Evolutionary conservation across 2,329 filamentous ascomycete species (phyloP).

Genomic region (Paradendryphiella salina): DNA sequence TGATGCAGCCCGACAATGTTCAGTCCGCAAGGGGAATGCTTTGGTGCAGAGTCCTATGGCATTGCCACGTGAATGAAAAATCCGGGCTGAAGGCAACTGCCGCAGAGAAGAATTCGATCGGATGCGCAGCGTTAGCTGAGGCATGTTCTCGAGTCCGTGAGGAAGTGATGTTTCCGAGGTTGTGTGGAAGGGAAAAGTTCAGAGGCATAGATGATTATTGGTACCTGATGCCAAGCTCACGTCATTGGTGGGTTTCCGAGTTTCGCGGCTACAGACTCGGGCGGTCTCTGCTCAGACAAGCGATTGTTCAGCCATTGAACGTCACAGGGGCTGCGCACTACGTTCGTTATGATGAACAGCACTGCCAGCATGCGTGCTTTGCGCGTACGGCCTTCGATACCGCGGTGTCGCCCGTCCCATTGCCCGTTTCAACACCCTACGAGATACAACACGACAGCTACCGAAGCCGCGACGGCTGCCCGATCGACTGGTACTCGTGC

Average conservation of each 20-base stretch:
- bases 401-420: conserved; percentile 20
- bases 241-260: conserved; percentile 9
- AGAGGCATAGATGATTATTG: too few relatives aligned
- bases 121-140: too few relatives aligned
- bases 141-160: too few relatives aligned
- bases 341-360: conserved; percentile 30
- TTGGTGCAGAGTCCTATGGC: too few relatives aligned
- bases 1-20: too few relatives aligned
- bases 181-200: too few relatives aligned
- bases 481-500: conserved; percentile 50
- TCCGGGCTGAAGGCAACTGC: too few relatives aligned
- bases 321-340: conserved; percentile 23
- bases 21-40: too few relatives aligned
- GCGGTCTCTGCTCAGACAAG: conserved; percentile 6
- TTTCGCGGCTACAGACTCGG: conserved; percentile 1
- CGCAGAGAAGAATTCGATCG: too few relatives aligned
- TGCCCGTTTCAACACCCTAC: conserved; percentile 24
- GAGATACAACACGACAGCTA: conserved; percentile 28
- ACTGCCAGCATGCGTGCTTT: conserved; percentile 36
- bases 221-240: conserved; percentile 9
- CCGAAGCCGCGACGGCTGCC: conserved; percentile 38
- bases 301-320: conserved; percentile 27
- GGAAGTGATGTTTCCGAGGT: too few relatives aligned
- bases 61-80: too few relatives aligned
- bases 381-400: conserved; percentile 30